Conservation (phyloP, 371 early-diverging fungal genomes). For the Phascolomyces articulosus region DNA sequence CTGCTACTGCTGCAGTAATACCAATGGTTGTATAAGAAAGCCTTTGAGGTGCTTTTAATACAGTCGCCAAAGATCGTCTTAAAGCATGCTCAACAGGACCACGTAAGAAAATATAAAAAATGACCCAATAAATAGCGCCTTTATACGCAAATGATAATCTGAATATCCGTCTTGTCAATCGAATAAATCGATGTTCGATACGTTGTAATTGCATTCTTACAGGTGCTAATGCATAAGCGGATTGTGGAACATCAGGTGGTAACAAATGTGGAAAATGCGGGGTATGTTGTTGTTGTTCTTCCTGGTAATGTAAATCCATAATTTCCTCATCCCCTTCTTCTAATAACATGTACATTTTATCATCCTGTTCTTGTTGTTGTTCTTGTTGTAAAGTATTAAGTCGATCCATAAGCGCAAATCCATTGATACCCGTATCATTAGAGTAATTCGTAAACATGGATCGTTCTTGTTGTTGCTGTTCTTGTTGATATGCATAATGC, state of each 20-base stretch:
- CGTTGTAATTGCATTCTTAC: conserved; percentile 29
- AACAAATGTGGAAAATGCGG: conserved; percentile 47
- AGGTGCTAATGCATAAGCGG: conserved; percentile 37
- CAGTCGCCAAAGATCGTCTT: conserved; percentile 24
- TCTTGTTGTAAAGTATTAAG: conserved; percentile 12
- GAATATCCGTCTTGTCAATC: conserved; percentile 35
- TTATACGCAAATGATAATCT: conserved; percentile 44
- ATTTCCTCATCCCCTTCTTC: conserved; percentile 6
- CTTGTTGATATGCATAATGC: not conserved
- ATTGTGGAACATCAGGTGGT: conserved; percentile 42
- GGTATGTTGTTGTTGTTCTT: conserved; percentile 13
- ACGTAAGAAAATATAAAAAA: conserved; percentile 40
- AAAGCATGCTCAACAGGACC: conserved; percentile 44
- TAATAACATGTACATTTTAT: not conserved
- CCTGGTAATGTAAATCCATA: conserved; percentile 3
- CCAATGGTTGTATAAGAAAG: conserved; percentile 43
- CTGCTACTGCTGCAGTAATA: conserved; percentile 42
- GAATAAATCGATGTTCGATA: conserved; percentile 35
- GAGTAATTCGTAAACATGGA: not conserved
- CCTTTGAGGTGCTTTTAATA: conserved; percentile 26
- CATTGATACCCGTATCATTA: conserved; percentile 6
- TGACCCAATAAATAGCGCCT: conserved; percentile 45
- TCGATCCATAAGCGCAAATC: conserved; percentile 13
- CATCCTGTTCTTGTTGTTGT: conserved; percentile 7
- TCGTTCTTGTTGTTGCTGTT: not conserved